Base-by-base conservation (phyloP, 1,139 yeast genomes). In the Trichomonascaceae sp. region DNA sequence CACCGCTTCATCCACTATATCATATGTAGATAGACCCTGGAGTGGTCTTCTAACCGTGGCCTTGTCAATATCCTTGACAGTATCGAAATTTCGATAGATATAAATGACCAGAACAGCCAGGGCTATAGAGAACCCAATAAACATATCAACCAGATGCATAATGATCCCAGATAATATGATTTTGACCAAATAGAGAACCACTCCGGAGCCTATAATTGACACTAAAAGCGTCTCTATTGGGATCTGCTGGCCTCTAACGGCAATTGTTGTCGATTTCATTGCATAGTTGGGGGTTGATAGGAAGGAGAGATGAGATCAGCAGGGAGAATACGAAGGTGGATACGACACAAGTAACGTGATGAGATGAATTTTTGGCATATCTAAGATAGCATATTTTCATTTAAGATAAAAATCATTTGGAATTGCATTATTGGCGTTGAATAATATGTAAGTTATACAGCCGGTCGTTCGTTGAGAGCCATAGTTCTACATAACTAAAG, bases 111-210 rank as follows among this genome's bases (percentile, higher is more conserved):
- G 55, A 17, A 53, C 49, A n/a, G 57, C 54, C 20, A 60, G 50
- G 7, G 61, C 61, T 41, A 60, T 41, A 43, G 57, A 54, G 36
- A 60, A 54, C 1, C 64, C 64, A 6, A 60, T 48, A 32, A 58
- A 56, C 19, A 61, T 56, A 17, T 63, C 62, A 45, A 64, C 18
- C 45, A 63, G 36, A 47, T 61, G 62, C 41, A 56, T 55, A 12
- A 62, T 39, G 19, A 61, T 43, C 44, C 60, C 55, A 13, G 60
- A 47, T 39, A 63, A 45, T 12, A 64, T 47, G 24, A 60, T 49
- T 27, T 60, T 59, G 20, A 59, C 49, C 20, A 57, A 50, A 45
- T 61, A 64, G 12, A 61, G 59, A 8, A 52, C 38, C 19, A 61
- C 50, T 2, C 56, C 58, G 1, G 60, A 59, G 3, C 58, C 60